phyloP scores from a whole-genome alignment of 768 basidiomycete genomes.

The Suillus spraguei region DNA sequence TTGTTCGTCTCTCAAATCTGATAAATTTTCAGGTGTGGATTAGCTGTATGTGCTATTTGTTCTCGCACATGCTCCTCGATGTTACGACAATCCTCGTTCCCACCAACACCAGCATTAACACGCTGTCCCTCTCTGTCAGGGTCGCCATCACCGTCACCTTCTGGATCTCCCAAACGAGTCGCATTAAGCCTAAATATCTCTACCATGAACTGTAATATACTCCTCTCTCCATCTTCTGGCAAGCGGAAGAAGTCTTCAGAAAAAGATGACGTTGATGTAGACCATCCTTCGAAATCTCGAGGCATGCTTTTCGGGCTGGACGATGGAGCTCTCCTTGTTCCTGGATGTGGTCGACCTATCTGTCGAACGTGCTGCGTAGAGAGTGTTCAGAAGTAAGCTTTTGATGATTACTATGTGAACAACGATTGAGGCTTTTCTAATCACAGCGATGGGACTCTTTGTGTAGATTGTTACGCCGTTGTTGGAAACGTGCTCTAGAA shows the following conservation, averaged over 20 bases:
- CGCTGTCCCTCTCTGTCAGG: constrained; percentile 33
- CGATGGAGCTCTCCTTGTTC: constrained; percentile 19
- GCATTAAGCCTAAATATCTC: constrained; percentile 27
- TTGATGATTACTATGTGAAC: background rate
- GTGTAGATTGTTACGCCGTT: constrained; percentile 33
- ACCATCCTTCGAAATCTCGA: constrained; percentile 13
- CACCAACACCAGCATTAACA: constrained; percentile 40
- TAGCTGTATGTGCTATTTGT: constrained; percentile 38
- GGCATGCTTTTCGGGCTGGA: constrained; percentile 11
- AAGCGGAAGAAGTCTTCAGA: constrained; percentile 34
- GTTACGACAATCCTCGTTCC: constrained; percentile 32
- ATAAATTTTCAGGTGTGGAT: constrained; percentile 30
- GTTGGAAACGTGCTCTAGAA: constrained; percentile 12
- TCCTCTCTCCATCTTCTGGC: constrained; percentile 9
- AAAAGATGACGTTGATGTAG: constrained; percentile 22
- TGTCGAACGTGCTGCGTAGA: constrained; percentile 40
- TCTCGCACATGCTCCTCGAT: constrained; percentile 40
- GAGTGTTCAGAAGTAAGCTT: constrained; percentile 36
- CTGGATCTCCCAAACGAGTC: constrained; percentile 29
- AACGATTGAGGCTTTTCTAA: background rate
- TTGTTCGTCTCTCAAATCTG: background rate
- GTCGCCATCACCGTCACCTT: constrained; percentile 15
- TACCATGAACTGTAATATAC: constrained; percentile 25
- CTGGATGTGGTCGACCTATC: constrained; percentile 38
- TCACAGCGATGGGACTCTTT: constrained; percentile 33